Evolutionary conservation across 2,329 filamentous ascomycete genomes (phyloP), one percentile per base, ranked within the genome.

Genomic region (Cordyceps cateniannulata): DNA sequence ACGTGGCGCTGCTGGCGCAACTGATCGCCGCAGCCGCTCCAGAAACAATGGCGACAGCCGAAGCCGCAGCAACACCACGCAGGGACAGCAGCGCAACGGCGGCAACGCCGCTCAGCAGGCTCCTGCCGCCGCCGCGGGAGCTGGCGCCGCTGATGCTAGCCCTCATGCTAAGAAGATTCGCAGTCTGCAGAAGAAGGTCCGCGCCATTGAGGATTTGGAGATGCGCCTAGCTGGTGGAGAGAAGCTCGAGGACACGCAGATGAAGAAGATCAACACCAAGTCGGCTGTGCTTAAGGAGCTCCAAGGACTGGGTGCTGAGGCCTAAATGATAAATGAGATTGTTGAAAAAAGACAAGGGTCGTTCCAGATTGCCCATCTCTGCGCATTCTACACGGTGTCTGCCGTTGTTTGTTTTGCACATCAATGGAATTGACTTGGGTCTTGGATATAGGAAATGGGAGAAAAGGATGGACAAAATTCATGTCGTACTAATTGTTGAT

Each of bases 221-320:
- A 97, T 98, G 93, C 86, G 95, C 61, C 86, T 93, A 66, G 95
- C 93, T 3, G 88, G 89, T 38, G 93, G 93, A 5, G 95, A 99
- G 81, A 98, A 97, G 81, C 79, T 99, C 63, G 95, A 99, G 78
- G 93, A 97, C 71, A 99, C 95, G 35, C 95, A 99, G 78, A 86
- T 99, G 76, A 96, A 96, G 82, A 99, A 99, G 84, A 99, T 99
- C 68, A 84, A 85, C 60, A 98, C 92, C 24, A 96, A 98, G 79
- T 80, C 86, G 53, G 77, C 83, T 18, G 93, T 99, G 62, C 81
- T 93, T 64, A 91, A 89, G 76, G 95, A 99, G 77, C 78, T 99
- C 62, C 84, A 89, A 51, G 77, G 74, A 8, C 72, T 93, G 59
- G 78, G 65, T 22, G 65, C 65, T 75, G 67, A 76, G 71, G 27